Evolutionary conservation across 2,329 filamentous ascomycete genomes (phyloP), one percentile per base, ranked within the genome.

Genomic region (Amylocarpus encephaloides): DNA sequence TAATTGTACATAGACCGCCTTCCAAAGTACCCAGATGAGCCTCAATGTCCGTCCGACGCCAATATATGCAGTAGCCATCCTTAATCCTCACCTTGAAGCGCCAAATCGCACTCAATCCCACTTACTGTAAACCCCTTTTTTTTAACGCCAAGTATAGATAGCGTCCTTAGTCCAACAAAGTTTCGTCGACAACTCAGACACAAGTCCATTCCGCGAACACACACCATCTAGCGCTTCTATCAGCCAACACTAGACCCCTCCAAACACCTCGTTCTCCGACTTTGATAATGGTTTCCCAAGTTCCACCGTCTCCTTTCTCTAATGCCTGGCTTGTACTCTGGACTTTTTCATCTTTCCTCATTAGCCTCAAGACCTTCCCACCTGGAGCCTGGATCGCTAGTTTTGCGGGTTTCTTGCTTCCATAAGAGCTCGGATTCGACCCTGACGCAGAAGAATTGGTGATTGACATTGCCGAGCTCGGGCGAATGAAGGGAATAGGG

Each of bases 351-450:
- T 83, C 87, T 72, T 92, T 92, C 60, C 87, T 77, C 74, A 89
- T 89, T 64, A 94, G 74, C 47, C 93, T 77, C 52, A 97, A 79
- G 59, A 98, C 97, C 72, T 97, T 97, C 54, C 94, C 93, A 29
- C 85, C 87, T 0, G 93, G 93, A 5, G 87, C 89, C 70, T 98
- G 93, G 49, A 98, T 92, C 0, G 93, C 93, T 48, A 98, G 70
- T 69, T 98, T 98, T 5, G 93, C 93, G 2, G 93, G 92, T 68
- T 98, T 98, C 65, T 82, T 81, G 22, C 76, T 76, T 35, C 77
- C 72, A 50, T 77, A 74, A 5, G 73, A 71, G 63, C 75, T 81
- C 16, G 77, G 77, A 46, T 77, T 78, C 6, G 78, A 82, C 22
- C 73, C 75, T 19, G 76, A 75, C 13, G 76, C 76, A 57, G 76